phyloP scores from a whole-genome alignment of 495 filamentous ascomycete genomes.

The Penicillium cataractarum region DNA sequence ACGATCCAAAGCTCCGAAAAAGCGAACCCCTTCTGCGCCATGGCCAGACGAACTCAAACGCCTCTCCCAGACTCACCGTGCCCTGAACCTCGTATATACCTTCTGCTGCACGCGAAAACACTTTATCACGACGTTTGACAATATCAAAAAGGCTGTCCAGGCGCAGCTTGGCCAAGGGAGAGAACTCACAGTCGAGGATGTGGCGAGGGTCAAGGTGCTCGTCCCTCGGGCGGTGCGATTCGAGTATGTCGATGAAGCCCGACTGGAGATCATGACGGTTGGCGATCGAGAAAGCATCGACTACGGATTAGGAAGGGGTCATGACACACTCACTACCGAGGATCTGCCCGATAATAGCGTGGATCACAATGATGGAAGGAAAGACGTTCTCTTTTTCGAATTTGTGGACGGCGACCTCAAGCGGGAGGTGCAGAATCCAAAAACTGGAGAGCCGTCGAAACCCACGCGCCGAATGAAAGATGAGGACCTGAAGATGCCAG shows the following conservation, averaged over 20 bases:
- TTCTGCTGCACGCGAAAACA: conserved; percentile 94
- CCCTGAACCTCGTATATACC: conserved; percentile 90
- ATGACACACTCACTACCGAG: conserved; percentile 31
- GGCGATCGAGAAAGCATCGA: conserved; percentile 53
- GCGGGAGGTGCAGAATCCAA: conserved; percentile 68
- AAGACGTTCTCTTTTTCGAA: conserved; percentile 84
- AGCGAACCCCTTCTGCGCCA: conserved; percentile 45
- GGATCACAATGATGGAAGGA: conserved; percentile 41
- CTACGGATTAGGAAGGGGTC: conserved; percentile 20
- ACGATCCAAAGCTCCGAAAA: conserved; percentile 20
- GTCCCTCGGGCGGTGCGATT: conserved; percentile 79
- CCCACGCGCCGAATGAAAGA: conserved; percentile 65
- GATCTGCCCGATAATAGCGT: conserved; percentile 33
- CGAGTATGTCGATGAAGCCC: conserved; percentile 81
- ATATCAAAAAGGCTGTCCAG: conserved; percentile 82
- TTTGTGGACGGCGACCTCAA: conserved; percentile 92
- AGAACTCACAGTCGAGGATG: conserved; percentile 70
- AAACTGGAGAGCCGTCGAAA: conserved; percentile 71
- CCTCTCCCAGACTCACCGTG: conserved; percentile 77
- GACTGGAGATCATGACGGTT: conserved; percentile 75
- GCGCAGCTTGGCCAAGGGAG: conserved; percentile 67
- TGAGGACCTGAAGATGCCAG: conserved; percentile 90
- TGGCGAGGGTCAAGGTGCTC: conserved; percentile 79
- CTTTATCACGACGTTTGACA: conserved; percentile 87
- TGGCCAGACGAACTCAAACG: conserved; percentile 78